Evolutionary conservation across 139 green algal genomes (phyloP).

Genomic region (Tetraselmis striata): DNA sequence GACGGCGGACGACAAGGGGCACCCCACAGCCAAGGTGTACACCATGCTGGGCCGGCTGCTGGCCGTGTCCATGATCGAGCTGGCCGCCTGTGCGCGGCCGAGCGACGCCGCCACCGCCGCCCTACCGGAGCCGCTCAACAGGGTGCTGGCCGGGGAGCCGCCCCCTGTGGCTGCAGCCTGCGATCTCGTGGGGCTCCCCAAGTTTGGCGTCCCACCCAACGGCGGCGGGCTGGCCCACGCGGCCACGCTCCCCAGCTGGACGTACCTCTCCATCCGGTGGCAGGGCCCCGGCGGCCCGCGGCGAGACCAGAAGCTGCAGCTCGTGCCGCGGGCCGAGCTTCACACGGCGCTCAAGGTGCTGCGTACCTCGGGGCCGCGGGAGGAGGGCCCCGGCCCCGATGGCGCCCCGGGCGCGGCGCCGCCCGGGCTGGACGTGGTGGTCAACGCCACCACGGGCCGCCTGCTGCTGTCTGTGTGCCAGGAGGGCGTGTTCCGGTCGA

Average conservation of each 20-base stretch:
- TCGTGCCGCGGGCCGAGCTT: background rate
- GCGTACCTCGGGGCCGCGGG: no score
- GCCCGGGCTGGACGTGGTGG: background rate
- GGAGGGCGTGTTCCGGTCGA: background rate
- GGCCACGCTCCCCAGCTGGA: background rate
- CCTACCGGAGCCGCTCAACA: background rate
- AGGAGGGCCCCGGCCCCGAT: background rate
- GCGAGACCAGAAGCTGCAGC: background rate
- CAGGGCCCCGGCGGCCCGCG: no score
- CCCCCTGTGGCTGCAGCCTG: background rate
- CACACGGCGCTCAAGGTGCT: background rate
- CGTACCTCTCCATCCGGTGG: background rate
- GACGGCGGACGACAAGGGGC: background rate
- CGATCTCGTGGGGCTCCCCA: background rate
- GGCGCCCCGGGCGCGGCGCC: no score
- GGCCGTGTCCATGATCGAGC: background rate
- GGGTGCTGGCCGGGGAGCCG: background rate
- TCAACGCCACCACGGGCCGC: background rate
- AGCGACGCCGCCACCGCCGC: background rate
- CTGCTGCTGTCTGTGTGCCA: background rate
- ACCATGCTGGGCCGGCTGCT: background rate
- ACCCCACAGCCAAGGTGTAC: background rate
- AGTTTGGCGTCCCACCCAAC: background rate
- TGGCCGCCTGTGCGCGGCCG: background rate
- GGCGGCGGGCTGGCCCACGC: background rate